phyloP scores from a whole-genome alignment of 2,329 filamentous ascomycete genomes.

The Colletotrichum chlorophyti region DNA sequence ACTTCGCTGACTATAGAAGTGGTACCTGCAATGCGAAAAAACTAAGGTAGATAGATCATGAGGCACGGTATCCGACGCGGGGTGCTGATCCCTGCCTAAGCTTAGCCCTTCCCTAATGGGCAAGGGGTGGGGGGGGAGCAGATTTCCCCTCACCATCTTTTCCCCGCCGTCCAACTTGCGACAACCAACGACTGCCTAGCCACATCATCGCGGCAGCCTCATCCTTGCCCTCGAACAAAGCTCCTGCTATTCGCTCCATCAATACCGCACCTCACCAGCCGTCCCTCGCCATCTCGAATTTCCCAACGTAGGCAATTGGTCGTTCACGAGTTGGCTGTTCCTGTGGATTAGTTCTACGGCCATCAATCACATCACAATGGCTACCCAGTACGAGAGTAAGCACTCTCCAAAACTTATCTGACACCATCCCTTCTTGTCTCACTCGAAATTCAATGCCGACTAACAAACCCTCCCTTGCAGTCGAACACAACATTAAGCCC shows the following conservation, averaged over 20 bases:
- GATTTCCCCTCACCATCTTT: background rate
- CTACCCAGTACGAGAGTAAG: conserved; percentile 64
- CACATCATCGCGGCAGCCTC: conserved; percentile 27
- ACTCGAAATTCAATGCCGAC: conserved; percentile 10
- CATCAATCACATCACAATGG: conserved; percentile 55
- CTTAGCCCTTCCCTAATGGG: too few species aligned
- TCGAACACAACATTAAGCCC: conserved; percentile 69
- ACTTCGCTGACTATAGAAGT: too few species aligned
- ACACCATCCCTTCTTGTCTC: background rate
- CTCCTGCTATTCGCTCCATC: background rate
- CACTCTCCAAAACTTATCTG: too few species aligned
- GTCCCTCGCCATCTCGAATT: too few species aligned
- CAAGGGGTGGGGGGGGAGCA: too few species aligned
- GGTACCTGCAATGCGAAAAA: too few species aligned
- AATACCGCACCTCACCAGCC: background rate
- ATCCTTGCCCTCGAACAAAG: background rate
- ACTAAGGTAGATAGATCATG: too few species aligned
- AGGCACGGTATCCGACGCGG: background rate
- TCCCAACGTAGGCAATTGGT: too few species aligned
- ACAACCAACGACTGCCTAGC: conserved; percentile 28
- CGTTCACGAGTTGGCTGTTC: too few species aligned
- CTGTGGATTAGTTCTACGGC: too few species aligned
- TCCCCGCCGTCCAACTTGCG: conserved; percentile 21
- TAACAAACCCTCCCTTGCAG: conserved; percentile 41
- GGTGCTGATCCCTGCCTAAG: conserved; percentile 3